Percentiles rank a stretch among this genome's conserved stretches.
phyloP scores from a whole-genome alignment of 352 stramenopile species.

The Pythium utonaiense region DNA sequence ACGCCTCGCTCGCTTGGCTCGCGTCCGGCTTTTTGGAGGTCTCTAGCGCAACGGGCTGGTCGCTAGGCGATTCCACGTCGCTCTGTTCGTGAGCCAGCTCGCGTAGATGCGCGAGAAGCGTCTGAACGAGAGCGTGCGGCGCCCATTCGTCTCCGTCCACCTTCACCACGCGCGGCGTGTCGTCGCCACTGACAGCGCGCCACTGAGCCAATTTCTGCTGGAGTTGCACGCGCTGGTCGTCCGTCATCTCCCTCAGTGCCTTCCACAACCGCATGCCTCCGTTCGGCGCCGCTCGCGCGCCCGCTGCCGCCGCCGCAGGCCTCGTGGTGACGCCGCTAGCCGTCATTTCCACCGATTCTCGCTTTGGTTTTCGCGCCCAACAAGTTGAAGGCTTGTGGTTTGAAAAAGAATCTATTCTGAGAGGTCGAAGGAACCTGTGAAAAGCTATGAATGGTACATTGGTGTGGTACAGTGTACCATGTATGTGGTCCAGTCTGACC shows the following conservation, averaged over 20 bases:
- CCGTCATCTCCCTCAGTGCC: slow-evolving; percentile 9
- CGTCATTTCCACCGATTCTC: neutral
- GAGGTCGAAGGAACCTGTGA: neutral
- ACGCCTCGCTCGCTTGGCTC: neutral
- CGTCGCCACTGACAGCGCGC: neutral
- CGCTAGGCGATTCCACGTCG: neutral
- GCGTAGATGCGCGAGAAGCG: slow-evolving; percentile 7
- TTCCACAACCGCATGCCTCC: slow-evolving; percentile 10
- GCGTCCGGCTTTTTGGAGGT: neutral
- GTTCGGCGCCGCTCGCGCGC: neutral
- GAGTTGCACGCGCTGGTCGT: slow-evolving; percentile 5
- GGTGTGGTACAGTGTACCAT: neutral
- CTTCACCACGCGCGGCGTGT: neutral
- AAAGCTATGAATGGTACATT: neutral
- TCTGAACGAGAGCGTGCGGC: slow-evolving; percentile 8
- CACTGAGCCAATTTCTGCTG: slow-evolving; percentile 6
- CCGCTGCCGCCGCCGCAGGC: neutral
- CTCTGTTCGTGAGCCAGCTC: slow-evolving; percentile 13
- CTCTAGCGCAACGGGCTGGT: neutral
- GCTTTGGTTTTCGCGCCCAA: slow-evolving; percentile 6
- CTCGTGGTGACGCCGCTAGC: neutral
- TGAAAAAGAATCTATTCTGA: slow-evolving; percentile 4
- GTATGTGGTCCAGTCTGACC: slow-evolving; percentile 3
- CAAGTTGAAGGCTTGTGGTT: slow-evolving; percentile 13
- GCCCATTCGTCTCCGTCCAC: slow-evolving; percentile 7